A percentile compares a stretch with the other conserved stretches of the same genome.
Evolutionary conservation across 306 rosid genomes (phyloP).

Genomic region (peach (Prunus persica)): Prunus_persica_NCBIv2 NC_034009.1:31865501-31866000

Average conservation of each 20-base stretch:
- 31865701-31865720: constrained; percentile 53
- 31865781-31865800: constrained; percentile 74
- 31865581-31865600: neutral
- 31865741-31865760: constrained; percentile 67
- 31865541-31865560: neutral
- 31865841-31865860: neutral
- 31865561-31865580: neutral
- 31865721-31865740: constrained; percentile 78
- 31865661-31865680: neutral
- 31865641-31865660: neutral
- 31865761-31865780: constrained; percentile 62
- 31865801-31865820: constrained; percentile 19
- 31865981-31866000: constrained; percentile 56
- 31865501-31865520: neutral
- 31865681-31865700: neutral
- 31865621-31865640: neutral
- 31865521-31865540: neutral
- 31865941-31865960: constrained; percentile 7
- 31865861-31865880: neutral
- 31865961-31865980: constrained; percentile 30
- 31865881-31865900: neutral
- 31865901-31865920: neutral
- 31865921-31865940: constrained; percentile 30
- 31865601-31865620: constrained; percentile 3
- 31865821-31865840: neutral